Evolutionary conservation across 2,329 filamentous ascomycete species (phyloP), one percentile per base, ranked within the genome.

Genomic region (Exophiala oligosperma): DNA sequence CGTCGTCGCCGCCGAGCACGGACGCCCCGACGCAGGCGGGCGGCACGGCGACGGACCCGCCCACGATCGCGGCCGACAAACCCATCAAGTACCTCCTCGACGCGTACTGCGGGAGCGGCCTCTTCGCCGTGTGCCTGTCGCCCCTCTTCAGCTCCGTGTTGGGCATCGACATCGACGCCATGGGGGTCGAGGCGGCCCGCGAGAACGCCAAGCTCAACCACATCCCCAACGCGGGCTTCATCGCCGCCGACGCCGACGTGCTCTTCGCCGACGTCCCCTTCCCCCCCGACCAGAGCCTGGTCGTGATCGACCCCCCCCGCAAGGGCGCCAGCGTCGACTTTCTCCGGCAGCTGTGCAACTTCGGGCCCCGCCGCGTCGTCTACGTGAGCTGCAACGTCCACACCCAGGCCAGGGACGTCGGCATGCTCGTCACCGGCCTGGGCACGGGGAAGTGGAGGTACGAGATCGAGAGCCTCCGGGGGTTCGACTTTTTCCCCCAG

Each of bases 311-410:
- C 71, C 94, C 94, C n/a, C 92, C 94, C 5, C 84, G 94, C 44
- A 99, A 97, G 74, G 94, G 94, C 8, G 97, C 94, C 71, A 93
- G 96, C 67, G 85, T 86, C 49, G 84, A 84, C 63, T 99, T 99
- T 73, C 76, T 99, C 43, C 74, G 79, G 14, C 94, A 99, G 77
- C 75, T 99, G 68, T 77, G 97, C 54, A 74, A 78, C 4, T 97
- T 90, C 68, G 89, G 83, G 0, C 93, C 94, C 0, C 81, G 81
- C 63, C 81, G 94, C 59, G 85, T 99, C 9, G 85, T 96, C 3
- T 99, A 99, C 72, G 93, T 99, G 41, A 96, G 90, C 71, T 99
- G 94, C 69, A 99, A 99, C 70, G 94, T 99, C 64, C 94, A 99
- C 72, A 97, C 93, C 7, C 94, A 97, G 81, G 94, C 94, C 12